Evolutionary conservation across 495 filamentous ascomycete genomes (phyloP).

Genomic region (Xylaria castorea): DNA sequence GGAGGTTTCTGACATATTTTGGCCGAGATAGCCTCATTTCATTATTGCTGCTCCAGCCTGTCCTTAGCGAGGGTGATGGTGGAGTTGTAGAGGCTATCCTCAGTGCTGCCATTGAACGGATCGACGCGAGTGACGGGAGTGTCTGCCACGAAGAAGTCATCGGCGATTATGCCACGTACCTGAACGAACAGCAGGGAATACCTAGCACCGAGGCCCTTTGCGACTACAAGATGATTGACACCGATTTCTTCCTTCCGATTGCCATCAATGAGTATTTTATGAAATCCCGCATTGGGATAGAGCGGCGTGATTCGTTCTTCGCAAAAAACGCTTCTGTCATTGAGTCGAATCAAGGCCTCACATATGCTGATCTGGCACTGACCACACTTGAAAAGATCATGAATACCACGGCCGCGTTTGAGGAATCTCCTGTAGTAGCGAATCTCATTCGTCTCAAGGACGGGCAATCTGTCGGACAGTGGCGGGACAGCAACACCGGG

Average conservation of each 20-base stretch:
- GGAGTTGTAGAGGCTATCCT: conserved; percentile 68
- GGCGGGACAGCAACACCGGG: conserved; percentile 67
- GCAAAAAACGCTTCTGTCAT: conserved; percentile 55
- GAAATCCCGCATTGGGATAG: conserved; percentile 50
- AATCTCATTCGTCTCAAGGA: conserved; percentile 66
- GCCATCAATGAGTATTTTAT: conserved; percentile 66
- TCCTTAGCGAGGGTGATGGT: conserved; percentile 62
- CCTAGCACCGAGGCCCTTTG: conserved; percentile 60
- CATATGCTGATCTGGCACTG: conserved; percentile 58
- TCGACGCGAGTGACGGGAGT: conserved; percentile 64
- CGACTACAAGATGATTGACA: conserved; percentile 71
- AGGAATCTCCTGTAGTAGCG: conserved; percentile 40
- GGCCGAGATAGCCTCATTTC: conserved; percentile 70
- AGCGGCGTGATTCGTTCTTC: conserved; percentile 55
- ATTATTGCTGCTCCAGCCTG: conserved; percentile 60
- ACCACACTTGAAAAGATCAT: conserved; percentile 65
- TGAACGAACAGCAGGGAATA: conserved; percentile 60
- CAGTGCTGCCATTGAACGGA: conserved; percentile 62
- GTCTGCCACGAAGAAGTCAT: conserved; percentile 72
- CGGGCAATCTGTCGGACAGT: conserved; percentile 65
- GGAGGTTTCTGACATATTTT: conserved; percentile 73
- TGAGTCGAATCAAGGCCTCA: conserved; percentile 56
- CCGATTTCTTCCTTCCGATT: conserved; percentile 67
- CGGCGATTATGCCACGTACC: conserved; percentile 69
- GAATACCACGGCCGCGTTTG: conserved; percentile 60